Base-by-base conservation (phyloP, 2,329 filamentous ascomycete species). In the Talaromyces rugulosus region DNA sequence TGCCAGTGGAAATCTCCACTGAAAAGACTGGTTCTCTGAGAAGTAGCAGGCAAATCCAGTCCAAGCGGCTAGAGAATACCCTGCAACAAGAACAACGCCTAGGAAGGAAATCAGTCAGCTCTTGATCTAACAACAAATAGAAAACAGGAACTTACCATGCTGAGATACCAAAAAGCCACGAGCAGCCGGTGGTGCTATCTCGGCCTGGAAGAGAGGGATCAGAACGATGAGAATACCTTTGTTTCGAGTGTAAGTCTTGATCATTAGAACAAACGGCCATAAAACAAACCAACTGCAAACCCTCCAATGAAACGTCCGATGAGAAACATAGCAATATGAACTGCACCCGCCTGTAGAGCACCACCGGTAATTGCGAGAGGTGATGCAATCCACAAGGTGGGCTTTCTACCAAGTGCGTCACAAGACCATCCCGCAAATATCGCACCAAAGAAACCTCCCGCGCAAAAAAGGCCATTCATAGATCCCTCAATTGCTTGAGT, bases 1-100 rank as follows among this genome's bases (percentile, higher is more conserved):
- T 3, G 65, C 67, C 3, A 71, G 64, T 2, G 68, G 69, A 3
- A 68, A 68, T 2, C 69, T 65, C 71, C 71, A 72, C 59, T 71
- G 65, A 40, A 59, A 59, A n/a, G 14, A 16, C 3, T 5, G 9
- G 11, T 27, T 59, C 7, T 7, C 33, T 11, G 40, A 16, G 52
- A n/a, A 59, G 30, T 16, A 59, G 30, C 40, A 52, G 14, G 14
- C 57, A 33, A 59, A n/a, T 3, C 40, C 40, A 8, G 52, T 33
- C 57, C 57, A 59, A 12, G 57, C 40, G n/a, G 57, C 57, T 11
- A 52, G 3, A 18, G 47, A 27, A 53, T 59, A 59, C 23, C 57
- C 57, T n/a, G 31, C 28, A 7, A 59, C 40, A 16, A 59, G 12
- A 9, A 59, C 18, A 16, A 33, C 57, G 27, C 57, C 57, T 59